phyloP scores from a whole-genome alignment of 129 eudicot genomes.

The Escallonia herrerae region DNA sequence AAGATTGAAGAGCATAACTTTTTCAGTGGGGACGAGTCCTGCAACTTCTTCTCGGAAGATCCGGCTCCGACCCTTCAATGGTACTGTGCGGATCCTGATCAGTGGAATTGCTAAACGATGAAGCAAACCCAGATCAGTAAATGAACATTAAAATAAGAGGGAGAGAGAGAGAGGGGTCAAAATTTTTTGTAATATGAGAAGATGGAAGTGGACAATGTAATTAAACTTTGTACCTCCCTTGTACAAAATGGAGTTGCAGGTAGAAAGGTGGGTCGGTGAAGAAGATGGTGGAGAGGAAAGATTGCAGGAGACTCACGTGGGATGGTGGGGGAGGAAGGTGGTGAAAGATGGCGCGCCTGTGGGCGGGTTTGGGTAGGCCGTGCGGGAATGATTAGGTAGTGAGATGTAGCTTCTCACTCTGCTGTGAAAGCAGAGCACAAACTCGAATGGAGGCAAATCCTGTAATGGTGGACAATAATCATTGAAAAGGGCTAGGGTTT shows the following conservation, averaged over 20 bases:
- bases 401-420: too few species aligned
- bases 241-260: neutral
- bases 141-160: neutral
- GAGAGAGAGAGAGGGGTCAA: neutral
- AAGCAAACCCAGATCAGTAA: neutral
- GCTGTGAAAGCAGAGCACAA: too few species aligned
- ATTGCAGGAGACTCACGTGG: too few species aligned
- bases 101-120: constrained; percentile 41
- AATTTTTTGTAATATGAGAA: neutral
- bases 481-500: too few species aligned
- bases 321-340: too few species aligned
- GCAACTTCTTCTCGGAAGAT: constrained; percentile 78
- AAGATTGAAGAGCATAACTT: constrained; percentile 84
- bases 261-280: too few species aligned
- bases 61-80: constrained; percentile 85
- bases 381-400: too few species aligned
- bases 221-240: neutral
- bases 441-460: too few species aligned
- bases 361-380: too few species aligned
- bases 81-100: constrained; percentile 48
- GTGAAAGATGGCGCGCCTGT: too few species aligned
- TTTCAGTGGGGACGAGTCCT: constrained; percentile 74
- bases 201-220: neutral
- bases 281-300: too few species aligned
- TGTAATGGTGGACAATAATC: too few species aligned